These are phyloP conservation scores for Venturia oleaginea DNA, from an alignment of 2,329 filamentous ascomycete genomes.

Conservation along the genomic window DNA sequence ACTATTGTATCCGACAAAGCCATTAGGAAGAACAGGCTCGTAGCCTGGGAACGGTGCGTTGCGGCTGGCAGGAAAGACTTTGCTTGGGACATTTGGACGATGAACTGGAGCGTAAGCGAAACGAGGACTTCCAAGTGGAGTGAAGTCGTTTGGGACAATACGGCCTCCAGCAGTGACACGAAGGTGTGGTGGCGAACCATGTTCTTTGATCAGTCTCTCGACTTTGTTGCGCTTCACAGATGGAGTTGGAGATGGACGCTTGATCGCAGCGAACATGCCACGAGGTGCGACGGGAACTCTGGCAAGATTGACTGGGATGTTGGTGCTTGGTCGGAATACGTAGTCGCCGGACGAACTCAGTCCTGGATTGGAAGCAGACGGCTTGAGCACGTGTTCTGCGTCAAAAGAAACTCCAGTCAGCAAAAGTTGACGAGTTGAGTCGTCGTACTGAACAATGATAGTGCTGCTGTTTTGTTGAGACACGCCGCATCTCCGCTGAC, in stretches of 20 bases:
- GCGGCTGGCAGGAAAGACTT: slow-evolving; percentile 4
- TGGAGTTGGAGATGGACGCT: slow-evolving; percentile 39
- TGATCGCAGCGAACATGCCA: slow-evolving; percentile 19
- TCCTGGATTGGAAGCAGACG: slow-evolving; percentile 26
- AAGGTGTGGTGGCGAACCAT: slow-evolving; percentile 42
- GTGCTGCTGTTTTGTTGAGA: not conserved
- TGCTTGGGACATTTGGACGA: slow-evolving; percentile 6
- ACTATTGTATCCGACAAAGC: slow-evolving; percentile 28
- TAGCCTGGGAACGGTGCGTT: not conserved
- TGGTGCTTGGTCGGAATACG: slow-evolving; percentile 18
- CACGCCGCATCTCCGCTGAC: not conserved
- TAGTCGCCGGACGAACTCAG: not conserved
- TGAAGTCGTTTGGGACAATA: slow-evolving; percentile 39
- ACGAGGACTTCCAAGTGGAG: slow-evolving; percentile 10
- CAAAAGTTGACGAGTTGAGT: not conserved
- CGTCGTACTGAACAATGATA: not conserved
- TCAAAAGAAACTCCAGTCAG: slow-evolving; percentile 3
- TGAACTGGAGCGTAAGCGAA: not conserved
- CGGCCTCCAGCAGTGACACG: slow-evolving; percentile 44
- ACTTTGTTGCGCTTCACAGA: slow-evolving; percentile 42
- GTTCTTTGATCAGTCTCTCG: slow-evolving; percentile 41
- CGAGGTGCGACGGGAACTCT: slow-evolving; percentile 16
- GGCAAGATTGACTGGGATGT: slow-evolving; percentile 16
- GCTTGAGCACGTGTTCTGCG: slow-evolving; percentile 32
- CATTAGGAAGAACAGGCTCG: slow-evolving; percentile 26